Evolutionary conservation across 257 asterid species (phyloP).

Genomic region (Jasminum sambac): DNA sequence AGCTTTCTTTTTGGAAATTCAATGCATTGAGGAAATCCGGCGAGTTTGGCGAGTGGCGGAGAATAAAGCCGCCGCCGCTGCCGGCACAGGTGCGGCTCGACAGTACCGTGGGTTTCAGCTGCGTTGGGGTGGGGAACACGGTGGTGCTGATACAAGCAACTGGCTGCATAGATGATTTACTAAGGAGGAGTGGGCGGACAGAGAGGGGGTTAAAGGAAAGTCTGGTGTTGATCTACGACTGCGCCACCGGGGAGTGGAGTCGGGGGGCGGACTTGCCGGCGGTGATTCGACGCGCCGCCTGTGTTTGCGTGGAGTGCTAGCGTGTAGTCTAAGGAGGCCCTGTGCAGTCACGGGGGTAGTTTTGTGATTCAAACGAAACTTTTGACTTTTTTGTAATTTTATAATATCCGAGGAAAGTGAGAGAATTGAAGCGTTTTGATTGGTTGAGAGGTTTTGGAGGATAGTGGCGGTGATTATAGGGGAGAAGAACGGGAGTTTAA

Average conservation of each 20-base stretch:
- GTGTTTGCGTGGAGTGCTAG: constrained; percentile 77
- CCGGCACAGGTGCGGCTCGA: constrained; percentile 85
- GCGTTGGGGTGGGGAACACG: constrained; percentile 63
- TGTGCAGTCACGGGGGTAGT: not conserved
- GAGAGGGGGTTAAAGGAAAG: constrained; percentile 76
- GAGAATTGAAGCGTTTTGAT: not conserved
- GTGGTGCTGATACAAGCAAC: constrained; percentile 76
- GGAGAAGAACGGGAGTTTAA: not conserved
- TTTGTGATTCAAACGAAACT: not conserved
- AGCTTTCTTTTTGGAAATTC: constrained; percentile 80
- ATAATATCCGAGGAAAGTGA: not conserved
- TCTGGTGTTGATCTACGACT: constrained; percentile 65
- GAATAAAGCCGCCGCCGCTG: constrained; percentile 69
- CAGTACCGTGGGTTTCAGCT: constrained; percentile 76
- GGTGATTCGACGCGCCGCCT: constrained; percentile 84
- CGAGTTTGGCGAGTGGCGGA: constrained; percentile 70
- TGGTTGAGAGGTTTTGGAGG: not conserved
- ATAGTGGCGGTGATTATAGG: not conserved
- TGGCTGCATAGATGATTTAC: constrained; percentile 73
- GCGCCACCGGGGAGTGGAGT: constrained; percentile 64
- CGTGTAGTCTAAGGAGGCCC: not conserved
- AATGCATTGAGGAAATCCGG: constrained; percentile 42
- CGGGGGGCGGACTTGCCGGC: constrained; percentile 76
- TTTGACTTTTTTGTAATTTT: not conserved
- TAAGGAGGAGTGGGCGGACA: constrained; percentile 64